phyloP scores from a whole-genome alignment of 805 yeast genomes.

The baker's yeast (Saccharomyces cerevisiae) region DNA sequence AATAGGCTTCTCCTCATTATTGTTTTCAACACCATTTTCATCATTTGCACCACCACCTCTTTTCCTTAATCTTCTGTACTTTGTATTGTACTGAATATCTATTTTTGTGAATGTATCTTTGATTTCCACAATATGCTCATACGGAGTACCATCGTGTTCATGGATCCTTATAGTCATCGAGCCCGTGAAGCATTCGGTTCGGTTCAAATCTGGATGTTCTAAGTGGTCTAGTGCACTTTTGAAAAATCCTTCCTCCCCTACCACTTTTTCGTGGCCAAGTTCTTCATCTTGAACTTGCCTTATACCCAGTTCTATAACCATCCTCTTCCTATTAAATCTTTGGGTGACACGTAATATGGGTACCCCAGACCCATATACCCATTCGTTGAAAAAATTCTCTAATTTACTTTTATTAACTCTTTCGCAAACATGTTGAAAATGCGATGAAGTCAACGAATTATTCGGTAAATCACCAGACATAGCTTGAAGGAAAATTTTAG shows the following conservation, averaged over 20 bases:
- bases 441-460: conserved; percentile 68
- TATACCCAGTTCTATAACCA: conserved; percentile 90
- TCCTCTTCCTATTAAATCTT: conserved; percentile 84
- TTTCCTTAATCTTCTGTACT: conserved; percentile 73
- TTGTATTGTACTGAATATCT: conserved; percentile 92
- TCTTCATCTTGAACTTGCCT: conserved; percentile 78
- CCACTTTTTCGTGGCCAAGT: conserved; percentile 26
- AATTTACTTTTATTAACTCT: conserved; percentile 82
- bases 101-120: conserved; percentile 78
- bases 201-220: conserved; percentile 14
- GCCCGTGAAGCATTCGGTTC: conserved; percentile 57
- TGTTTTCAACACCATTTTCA: conserved; percentile 15
- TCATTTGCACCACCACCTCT: conserved; percentile 28
- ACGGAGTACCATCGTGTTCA: conserved; percentile 97
- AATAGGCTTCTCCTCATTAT: conserved; percentile 27
- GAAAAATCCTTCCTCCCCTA: conserved; percentile 24
- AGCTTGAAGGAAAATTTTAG: conserved; percentile 84
- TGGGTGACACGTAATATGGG: conserved; percentile 87
- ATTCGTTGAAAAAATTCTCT: conserved; percentile 79
- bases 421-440: conserved; percentile 91
- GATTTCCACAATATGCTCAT: conserved; percentile 90
- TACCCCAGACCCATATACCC: conserved; percentile 85
- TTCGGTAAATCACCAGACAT: conserved; percentile 88
- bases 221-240: conserved; percentile 22
- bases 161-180: conserved; percentile 96